Evolutionary conservation across 768 basidiomycete genomes (phyloP), one percentile per base, ranked within the genome.

Genomic region (Pleurotus djamor): DNA sequence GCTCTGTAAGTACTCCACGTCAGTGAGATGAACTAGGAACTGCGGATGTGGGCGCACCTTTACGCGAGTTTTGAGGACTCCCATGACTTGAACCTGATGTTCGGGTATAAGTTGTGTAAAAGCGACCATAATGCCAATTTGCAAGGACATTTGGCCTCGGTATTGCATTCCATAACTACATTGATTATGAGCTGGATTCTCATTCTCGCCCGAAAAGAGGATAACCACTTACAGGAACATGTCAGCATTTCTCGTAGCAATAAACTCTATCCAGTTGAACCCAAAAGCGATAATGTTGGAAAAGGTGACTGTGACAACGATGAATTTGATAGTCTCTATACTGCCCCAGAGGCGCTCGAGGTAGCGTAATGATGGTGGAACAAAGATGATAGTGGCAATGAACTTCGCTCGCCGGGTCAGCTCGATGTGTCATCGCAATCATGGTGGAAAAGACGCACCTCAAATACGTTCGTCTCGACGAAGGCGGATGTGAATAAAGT

Each of bases 51-150:
- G 34, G 6, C 60, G 17, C 44, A 92, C 96, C 86, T 98, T 99
- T 65, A 98, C 96, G 59, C 94, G 85, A 49, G 90, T 82, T 72
- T 86, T 92, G 63, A 94, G 68, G 48, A 93, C 74, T 36, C 95
- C 94, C 60, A 98, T 79, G 14, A 98, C 68, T 71, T 98, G 97
- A 12, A 99, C 88, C 73, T 98, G 96, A 67, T 99, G 96, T 73
- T 99, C 97, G 35, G 96, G 96, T 65, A 98, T 98, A 57, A 97
- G 74, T 72, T 99, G 97, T 3, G 96, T 98, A 74, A 98, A 98
- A 5, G 96, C 96, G 57, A 99, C 97, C 37, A 99, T 79, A 61
- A 96, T 79, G 2, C 88, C 89, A 52, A 88, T 88, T 67, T 97
- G 93, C 16, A 99, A 79, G 4, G 93, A 91, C 83, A 91, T 94